Evolutionary conservation across 2,329 filamentous ascomycete species (phyloP).

Genomic region (Stachybotrys echinatus): DNA sequence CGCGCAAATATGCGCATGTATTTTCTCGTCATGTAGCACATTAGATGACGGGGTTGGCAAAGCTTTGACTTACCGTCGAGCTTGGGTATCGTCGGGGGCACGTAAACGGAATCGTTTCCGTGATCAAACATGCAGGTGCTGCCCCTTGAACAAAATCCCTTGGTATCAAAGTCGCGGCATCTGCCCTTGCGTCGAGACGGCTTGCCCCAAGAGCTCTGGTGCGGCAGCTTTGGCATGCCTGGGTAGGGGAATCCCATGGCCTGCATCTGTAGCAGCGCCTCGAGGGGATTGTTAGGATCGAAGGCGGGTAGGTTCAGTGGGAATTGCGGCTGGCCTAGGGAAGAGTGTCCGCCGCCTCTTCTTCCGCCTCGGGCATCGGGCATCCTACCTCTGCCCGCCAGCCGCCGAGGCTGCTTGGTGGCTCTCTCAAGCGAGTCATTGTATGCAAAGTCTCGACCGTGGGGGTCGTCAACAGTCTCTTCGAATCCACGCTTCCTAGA

Average conservation of each 20-base stretch:
- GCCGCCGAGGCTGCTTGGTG: slow-evolving; percentile 57
- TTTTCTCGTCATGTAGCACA: not conserved
- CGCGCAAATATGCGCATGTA: not conserved
- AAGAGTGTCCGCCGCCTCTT: not conserved
- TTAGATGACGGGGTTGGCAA: not conserved
- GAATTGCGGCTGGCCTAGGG: slow-evolving; percentile 6
- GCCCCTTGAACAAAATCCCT: slow-evolving; percentile 66
- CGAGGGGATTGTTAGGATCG: slow-evolving; percentile 56
- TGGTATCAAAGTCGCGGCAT: slow-evolving; percentile 67
- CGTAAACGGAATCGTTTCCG: slow-evolving; percentile 43
- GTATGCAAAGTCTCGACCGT: slow-evolving; percentile 16
- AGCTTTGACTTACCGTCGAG: slow-evolving; percentile 17
- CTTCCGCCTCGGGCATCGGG: slow-evolving; percentile 15
- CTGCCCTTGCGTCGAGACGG: slow-evolving; percentile 36
- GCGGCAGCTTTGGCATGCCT: slow-evolving; percentile 33
- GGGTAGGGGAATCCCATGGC: slow-evolving; percentile 42
- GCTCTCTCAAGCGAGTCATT: slow-evolving; percentile 31
- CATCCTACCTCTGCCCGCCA: slow-evolving; percentile 28
- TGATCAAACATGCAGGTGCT: slow-evolving; percentile 67
- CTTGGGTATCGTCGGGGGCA: slow-evolving; percentile 18
- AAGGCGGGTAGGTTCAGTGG: slow-evolving; percentile 38
- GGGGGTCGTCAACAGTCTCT: slow-evolving; percentile 16
- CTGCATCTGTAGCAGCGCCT: slow-evolving; percentile 57
- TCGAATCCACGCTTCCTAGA: slow-evolving; percentile 31
- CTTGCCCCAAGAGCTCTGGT: slow-evolving; percentile 20